Evolutionary conservation across 768 basidiomycete genomes (phyloP).

Genomic region (Macrolepiota dolichaula): DNA sequence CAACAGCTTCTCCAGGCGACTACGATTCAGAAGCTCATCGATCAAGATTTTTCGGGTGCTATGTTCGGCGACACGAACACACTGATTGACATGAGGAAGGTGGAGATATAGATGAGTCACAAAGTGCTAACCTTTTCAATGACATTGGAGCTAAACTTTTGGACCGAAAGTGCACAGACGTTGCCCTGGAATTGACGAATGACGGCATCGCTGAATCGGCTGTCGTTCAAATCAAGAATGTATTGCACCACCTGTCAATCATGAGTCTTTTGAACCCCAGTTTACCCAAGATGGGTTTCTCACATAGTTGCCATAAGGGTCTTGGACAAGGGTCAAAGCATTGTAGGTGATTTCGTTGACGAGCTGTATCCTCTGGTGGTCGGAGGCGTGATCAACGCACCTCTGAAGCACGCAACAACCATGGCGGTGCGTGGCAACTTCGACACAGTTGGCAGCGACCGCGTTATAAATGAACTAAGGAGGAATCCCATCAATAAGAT

Average conservation of each 20-base stretch:
- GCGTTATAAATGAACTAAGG: slow-evolving; percentile 98
- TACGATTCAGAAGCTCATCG: slow-evolving; percentile 91
- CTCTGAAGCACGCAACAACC: slow-evolving; percentile 98
- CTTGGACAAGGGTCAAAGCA: slow-evolving; percentile 95
- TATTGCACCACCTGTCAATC: slow-evolving; percentile 87
- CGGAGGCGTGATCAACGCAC: slow-evolving; percentile 97
- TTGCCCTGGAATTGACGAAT: slow-evolving; percentile 98
- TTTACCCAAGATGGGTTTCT: slow-evolving; percentile 21
- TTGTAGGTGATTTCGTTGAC: slow-evolving; percentile 99
- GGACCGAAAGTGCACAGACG: slow-evolving; percentile 94
- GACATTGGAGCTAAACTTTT: slow-evolving; percentile 99
- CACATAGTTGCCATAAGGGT: slow-evolving; percentile 93
- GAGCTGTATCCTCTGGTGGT: slow-evolving; percentile 90
- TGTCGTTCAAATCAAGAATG: slow-evolving; percentile 97
- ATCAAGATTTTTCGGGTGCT: slow-evolving; percentile 92
- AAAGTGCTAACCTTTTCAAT: slow-evolving; percentile 76
- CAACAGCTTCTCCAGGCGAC: slow-evolving; percentile 90
- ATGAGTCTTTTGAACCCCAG: slow-evolving; percentile 3
- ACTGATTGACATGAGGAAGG: slow-evolving; percentile 33
- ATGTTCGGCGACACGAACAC: slow-evolving; percentile 93
- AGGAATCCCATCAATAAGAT: not conserved
- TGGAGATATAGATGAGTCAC: not conserved
- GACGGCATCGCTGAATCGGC: slow-evolving; percentile 95
- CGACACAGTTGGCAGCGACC: slow-evolving; percentile 97
- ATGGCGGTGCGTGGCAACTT: slow-evolving; percentile 96